phyloP scores from a whole-genome alignment of 1,139 yeast genomes.

The Casaregolazyma lundiana region DNA sequence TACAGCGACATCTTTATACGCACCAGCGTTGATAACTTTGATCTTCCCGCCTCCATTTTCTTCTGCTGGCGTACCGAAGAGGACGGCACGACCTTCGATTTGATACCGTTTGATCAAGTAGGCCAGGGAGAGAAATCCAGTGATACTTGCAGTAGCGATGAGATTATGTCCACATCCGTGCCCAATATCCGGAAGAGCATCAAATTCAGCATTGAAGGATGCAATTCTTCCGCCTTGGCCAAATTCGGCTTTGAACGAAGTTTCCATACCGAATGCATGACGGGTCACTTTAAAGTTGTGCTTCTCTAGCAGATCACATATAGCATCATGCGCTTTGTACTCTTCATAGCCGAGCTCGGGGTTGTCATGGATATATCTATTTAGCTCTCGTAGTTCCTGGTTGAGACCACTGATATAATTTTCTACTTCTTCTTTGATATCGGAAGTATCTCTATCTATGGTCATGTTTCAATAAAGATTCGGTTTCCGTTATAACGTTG shows the following conservation, averaged over 20 bases:
- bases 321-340: slow-evolving; percentile 12
- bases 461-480: too few relatives aligned
- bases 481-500: too few relatives aligned
- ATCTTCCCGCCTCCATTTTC: slow-evolving; percentile 30
- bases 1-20: slow-evolving; percentile 23
- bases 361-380: slow-evolving; percentile 11
- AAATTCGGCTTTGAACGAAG: slow-evolving; percentile 10
- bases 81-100: slow-evolving; percentile 25
- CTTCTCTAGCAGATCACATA: slow-evolving; percentile 11
- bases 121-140: slow-evolving; percentile 21
- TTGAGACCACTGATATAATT: neutral
- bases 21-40: slow-evolving; percentile 25
- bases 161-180: slow-evolving; percentile 32
- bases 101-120: slow-evolving; percentile 21
- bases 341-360: slow-evolving; percentile 13
- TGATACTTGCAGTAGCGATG: slow-evolving; percentile 24
- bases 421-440: neutral
- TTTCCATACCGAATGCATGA: slow-evolving; percentile 16
- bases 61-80: slow-evolving; percentile 31
- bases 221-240: slow-evolving; percentile 12
- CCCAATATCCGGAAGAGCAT: slow-evolving; percentile 28
- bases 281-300: slow-evolving; percentile 13
- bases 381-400: slow-evolving; percentile 9
- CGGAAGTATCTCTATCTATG: neutral
- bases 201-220: slow-evolving; percentile 16